phyloP scores from a whole-genome alignment of 2,329 filamentous ascomycete species.

The Colletotrichum endophyticum region DNA sequence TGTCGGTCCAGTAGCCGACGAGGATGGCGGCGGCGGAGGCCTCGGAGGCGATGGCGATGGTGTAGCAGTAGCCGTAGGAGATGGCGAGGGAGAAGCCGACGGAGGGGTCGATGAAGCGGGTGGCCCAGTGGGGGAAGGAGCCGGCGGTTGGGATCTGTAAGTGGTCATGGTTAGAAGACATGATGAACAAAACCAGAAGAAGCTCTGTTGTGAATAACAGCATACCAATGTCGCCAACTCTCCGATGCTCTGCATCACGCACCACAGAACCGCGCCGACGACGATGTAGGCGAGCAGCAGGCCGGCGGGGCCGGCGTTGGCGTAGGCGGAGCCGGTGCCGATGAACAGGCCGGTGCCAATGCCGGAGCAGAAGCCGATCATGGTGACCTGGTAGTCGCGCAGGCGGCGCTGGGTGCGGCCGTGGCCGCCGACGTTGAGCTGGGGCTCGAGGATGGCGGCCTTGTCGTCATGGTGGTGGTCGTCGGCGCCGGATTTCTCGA shows the following conservation, averaged over 20 bases:
- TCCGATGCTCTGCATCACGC: conserved; percentile 49
- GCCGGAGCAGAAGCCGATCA: conserved; percentile 53
- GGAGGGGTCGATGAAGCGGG: conserved; percentile 43
- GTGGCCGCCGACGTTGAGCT: conserved; percentile 20
- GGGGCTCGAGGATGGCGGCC: conserved; percentile 15
- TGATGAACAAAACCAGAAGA: not conserved
- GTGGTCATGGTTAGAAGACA: not conserved
- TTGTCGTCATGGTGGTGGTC: conserved; percentile 1
- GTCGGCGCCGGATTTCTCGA: not conserved
- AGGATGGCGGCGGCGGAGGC: conserved; percentile 45
- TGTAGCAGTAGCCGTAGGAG: conserved; percentile 50
- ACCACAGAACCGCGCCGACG: conserved; percentile 51
- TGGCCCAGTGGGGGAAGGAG: conserved; percentile 28
- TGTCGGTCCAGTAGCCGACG: conserved; percentile 47
- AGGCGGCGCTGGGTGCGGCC: conserved; percentile 21
- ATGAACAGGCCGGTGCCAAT: conserved; percentile 54
- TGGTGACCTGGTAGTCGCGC: conserved; percentile 48
- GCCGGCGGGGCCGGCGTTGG: conserved; percentile 44
- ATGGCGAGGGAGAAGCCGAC: conserved; percentile 50
- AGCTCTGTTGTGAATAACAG: not conserved
- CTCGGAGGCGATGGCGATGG: conserved; percentile 50
- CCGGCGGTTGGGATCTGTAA: conserved; percentile 21
- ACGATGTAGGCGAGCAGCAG: conserved; percentile 48
- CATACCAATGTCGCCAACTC: conserved; percentile 40
- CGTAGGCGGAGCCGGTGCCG: conserved; percentile 45